Percentiles rank a stretch among this genome's conserved stretches.
Evolutionary conservation across 495 filamentous ascomycete genomes (phyloP).

Genomic region (Aspergillus sclerotioniger): DNA sequence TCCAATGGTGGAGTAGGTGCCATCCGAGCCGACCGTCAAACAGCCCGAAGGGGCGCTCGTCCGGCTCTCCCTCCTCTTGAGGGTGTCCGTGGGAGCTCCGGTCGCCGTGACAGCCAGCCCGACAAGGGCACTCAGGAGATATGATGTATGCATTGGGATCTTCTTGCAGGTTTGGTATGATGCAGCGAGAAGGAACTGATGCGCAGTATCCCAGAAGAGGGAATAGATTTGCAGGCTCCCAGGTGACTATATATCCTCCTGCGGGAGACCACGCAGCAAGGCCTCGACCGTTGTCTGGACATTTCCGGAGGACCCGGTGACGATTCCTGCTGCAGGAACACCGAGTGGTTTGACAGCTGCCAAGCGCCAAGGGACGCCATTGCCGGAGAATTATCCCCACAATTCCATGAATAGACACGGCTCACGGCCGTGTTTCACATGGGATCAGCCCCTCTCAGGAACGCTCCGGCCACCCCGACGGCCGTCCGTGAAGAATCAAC

Average conservation of each 20-base stretch:
- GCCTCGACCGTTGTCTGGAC: not conserved
- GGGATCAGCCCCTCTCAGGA: too few species aligned
- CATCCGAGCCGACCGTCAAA: slow-evolving; percentile 25
- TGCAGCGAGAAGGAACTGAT: not conserved
- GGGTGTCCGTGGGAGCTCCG: not conserved
- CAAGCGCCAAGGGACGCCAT: too few species aligned
- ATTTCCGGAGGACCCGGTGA: not conserved
- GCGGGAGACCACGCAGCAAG: not conserved
- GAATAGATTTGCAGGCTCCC: not conserved
- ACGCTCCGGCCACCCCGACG: too few species aligned
- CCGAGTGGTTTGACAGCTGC: too few species aligned
- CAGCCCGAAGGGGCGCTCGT: slow-evolving; percentile 31
- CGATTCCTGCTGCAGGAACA: too few species aligned
- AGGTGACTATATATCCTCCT: not conserved
- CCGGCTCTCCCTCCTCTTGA: slow-evolving; percentile 9
- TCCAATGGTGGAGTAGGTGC: slow-evolving; percentile 28
- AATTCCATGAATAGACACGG: not conserved
- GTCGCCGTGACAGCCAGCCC: not conserved
- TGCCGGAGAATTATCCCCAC: not conserved
- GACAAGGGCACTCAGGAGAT: not conserved
- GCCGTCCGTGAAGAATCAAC: too few species aligned
- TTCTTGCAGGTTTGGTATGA: too few species aligned
- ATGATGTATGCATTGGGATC: not conserved
- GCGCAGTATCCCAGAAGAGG: not conserved
- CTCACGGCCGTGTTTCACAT: too few species aligned